Evolutionary conservation across 176 grass and related monocot genomes (phyloP), one percentile per base, ranked within the genome.

Genomic region (Carex parvula): DNA sequence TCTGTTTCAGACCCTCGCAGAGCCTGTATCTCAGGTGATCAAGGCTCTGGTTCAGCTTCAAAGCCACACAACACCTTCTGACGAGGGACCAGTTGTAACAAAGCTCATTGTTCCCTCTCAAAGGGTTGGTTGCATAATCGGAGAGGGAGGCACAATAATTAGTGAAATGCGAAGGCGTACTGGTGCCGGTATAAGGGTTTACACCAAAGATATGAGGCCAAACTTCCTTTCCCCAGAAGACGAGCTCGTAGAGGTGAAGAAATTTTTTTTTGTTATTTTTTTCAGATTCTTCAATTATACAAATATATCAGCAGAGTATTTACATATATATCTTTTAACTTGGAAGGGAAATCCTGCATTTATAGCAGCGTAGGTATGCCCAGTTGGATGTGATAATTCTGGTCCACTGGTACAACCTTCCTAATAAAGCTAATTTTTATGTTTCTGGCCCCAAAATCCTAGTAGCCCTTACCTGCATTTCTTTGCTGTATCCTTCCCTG

Each of bases 101-200:
- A 89, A 93, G 84, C 88, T 99, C 79, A 89, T 95, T 89, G 88
- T 99, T 89, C 96, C 93, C 18, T 90, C 96, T 64, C 92, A 83
- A 86, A 93, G 91, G 88, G 96, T 99, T 64, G 93, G 96, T 72
- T 99, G 96, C 81, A 95, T 95, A 83, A 64, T 99, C 85, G 96
- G 93, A 86, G 89, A 99, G 90, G 85, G 93, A 78, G 96, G 96
- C 29, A 92, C 91, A 18, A 83, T 99, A 77, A 99, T 99, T 76
- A 95, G 89, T 80, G 96, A 99, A 85, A 99, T 99, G 96, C 91
- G 93, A 84, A 93, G 89, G 81, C 91, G 91, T 67, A 93, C 90
- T 46, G 89, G 89, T 83, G 93, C 96, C 73, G 89, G 94, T 75
- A 99, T 99, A 86, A 90, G 91, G 75, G 91, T 99, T 87, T 99